These are phyloP conservation scores for Pseudonitzschia multiseries DNA, from an alignment of 108 stramenopile species.

Conservation along the genomic window DNA sequence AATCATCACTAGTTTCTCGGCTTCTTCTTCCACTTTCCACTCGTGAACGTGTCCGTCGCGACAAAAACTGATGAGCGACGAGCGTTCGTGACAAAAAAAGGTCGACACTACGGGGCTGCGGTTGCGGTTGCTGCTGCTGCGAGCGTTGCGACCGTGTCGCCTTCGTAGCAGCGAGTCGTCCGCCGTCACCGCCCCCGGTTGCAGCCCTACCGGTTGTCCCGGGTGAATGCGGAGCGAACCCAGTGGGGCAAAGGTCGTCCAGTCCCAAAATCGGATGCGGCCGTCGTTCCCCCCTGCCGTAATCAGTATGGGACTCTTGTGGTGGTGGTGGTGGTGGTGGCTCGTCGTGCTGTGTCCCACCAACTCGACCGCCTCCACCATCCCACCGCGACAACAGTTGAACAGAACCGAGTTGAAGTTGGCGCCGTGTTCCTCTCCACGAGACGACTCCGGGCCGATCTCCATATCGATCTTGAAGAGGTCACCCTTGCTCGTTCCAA, in stretches of 20 bases:
- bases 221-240: background rate
- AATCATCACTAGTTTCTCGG: background rate
- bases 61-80: background rate
- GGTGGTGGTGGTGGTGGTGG: background rate
- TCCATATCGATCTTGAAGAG: background rate
- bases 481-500: slow-evolving; percentile 1
- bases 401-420: background rate
- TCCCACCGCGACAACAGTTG: slow-evolving; percentile 1
- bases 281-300: slow-evolving; percentile 4
- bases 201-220: background rate
- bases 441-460: background rate
- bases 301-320: background rate
- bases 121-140: background rate
- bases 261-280: slow-evolving; percentile 1
- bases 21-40: background rate
- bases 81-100: slow-evolving; percentile 4
- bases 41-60: slow-evolving; percentile 7
- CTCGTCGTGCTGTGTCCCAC: background rate
- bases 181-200: no score
- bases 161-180: background rate
- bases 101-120: background rate
- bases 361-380: slow-evolving; percentile 8
- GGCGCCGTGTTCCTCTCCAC: background rate
- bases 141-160: background rate
- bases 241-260: background rate